Evolutionary conservation across 805 yeast genomes (phyloP).

Genomic region (Wickerhamomyces xylosicus): DNA sequence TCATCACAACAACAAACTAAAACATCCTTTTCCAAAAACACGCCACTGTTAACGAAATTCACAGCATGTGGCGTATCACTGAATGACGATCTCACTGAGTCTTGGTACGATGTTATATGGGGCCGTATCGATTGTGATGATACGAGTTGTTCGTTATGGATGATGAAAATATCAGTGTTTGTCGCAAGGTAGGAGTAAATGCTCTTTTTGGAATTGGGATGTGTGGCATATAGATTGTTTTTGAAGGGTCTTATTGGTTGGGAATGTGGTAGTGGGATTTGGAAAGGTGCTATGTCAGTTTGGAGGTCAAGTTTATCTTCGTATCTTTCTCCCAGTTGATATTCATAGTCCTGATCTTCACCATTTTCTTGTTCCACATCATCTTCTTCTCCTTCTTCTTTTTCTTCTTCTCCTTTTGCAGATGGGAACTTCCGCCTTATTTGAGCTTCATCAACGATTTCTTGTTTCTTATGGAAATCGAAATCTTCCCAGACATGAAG

Average conservation of each 20-base stretch:
- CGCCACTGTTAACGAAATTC: conserved; percentile 34
- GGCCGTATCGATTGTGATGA: background rate
- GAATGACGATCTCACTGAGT: background rate
- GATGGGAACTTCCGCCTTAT: too few relatives aligned
- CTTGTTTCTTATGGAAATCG: background rate
- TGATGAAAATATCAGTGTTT: background rate
- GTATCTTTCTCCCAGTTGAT: background rate
- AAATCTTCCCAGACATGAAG: background rate
- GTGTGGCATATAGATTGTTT: background rate
- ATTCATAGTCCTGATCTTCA: too few relatives aligned
- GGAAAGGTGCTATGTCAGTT: background rate
- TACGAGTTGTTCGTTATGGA: background rate
- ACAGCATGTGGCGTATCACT: conserved; percentile 36
- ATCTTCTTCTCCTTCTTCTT: too few relatives aligned
- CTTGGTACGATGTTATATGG: background rate
- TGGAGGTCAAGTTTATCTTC: background rate
- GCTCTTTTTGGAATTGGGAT: background rate
- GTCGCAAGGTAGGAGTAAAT: background rate
- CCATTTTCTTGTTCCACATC: background rate
- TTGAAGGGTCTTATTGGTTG: background rate
- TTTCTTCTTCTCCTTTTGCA: too few relatives aligned
- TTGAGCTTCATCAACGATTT: too few relatives aligned
- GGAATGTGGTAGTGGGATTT: background rate
- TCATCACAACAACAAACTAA: conserved; percentile 44
- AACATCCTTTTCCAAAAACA: conserved; percentile 29